Base-by-base conservation (phyloP, 225 moss, liverwort and hornwort species). In the Polytrichum formosum region DNA sequence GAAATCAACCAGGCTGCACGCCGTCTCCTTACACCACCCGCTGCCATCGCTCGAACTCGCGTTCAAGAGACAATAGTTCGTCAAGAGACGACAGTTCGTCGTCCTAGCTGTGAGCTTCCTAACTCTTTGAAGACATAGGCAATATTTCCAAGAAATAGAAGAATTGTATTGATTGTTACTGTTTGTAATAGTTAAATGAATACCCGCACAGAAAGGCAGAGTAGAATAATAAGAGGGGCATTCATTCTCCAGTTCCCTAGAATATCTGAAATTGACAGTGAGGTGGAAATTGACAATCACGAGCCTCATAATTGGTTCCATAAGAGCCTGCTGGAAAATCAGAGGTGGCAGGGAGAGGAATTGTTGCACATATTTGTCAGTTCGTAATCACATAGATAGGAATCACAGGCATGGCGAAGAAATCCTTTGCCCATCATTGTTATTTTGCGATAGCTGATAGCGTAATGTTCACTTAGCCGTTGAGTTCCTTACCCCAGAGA, bases 1-100 rank as follows among this genome's bases (percentile, higher is more conserved):
- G 83, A 83, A 31, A 63, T 83, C 13, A 83, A 73, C 28, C 77
- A 80, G 70, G 1, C 79, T 0, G 58, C 68, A 16, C 16, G 79
- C n/a, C 82, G 80, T 62, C 77, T 75, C 28, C 77, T 86, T 53
- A 73, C 82, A 6, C 66, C 77, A 0, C 75, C 75, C 16, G 68
- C 79, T 70, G 79, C 67, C 0, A n/a, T 5, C 13, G 74, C 16
- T 56, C 29, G 13, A 21, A 46, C 46, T 46, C 46, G 46, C 46
- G 46, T 46, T 4, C 46, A 46, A 16, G 46, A 46, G 13, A 46
- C 46, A 46, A 46, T 46, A 46, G 46, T 9, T 13, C 46, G 46
- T 16, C 46, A 46, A 46, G 46, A 46, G 13, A 46, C 46, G 46
- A 46, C 46, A 46, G 28, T 27, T 6, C 68, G 18, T 0, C 2